Conservation (phyloP, 139 green algal genomes). For the Chlorella sorokiniana region DNA sequence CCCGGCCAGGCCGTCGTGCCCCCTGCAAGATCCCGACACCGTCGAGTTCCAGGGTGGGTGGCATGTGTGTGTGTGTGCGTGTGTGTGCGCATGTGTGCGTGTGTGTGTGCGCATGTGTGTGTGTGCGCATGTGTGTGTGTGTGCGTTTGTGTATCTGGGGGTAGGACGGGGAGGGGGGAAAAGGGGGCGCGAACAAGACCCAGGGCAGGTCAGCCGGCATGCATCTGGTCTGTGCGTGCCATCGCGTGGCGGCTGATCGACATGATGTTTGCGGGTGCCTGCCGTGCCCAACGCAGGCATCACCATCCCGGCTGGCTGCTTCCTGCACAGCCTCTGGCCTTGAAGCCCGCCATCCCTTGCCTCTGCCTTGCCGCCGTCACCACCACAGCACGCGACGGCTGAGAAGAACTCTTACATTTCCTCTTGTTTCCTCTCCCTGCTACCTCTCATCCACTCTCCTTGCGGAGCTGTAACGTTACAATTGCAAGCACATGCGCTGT, state of each 20-base stretch:
- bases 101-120: too few relatives aligned
- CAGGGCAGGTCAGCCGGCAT: not conserved
- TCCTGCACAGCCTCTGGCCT: constrained; percentile 68
- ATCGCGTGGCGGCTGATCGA: not conserved
- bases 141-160: too few relatives aligned
- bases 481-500: too few relatives aligned
- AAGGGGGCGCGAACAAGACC: too few relatives aligned
- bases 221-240: not conserved
- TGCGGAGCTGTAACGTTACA: too few relatives aligned
- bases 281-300: constrained; percentile 39
- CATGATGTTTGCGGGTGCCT: not conserved
- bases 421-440: too few relatives aligned
- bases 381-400: too few relatives aligned
- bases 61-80: not conserved
- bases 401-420: not conserved
- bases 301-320: constrained; percentile 75
- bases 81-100: too few relatives aligned
- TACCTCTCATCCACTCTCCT: too few relatives aligned
- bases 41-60: constrained; percentile 48
- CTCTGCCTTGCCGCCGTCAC: not conserved
- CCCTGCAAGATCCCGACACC: constrained; percentile 63
- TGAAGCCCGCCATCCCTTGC: constrained; percentile 38
- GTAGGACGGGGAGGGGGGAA: too few relatives aligned
- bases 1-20: constrained; percentile 60
- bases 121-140: too few relatives aligned